These are phyloP conservation scores for Xylaria sp. DNA, from an alignment of 2,329 filamentous ascomycete species.

Conservation along the genomic window DNA sequence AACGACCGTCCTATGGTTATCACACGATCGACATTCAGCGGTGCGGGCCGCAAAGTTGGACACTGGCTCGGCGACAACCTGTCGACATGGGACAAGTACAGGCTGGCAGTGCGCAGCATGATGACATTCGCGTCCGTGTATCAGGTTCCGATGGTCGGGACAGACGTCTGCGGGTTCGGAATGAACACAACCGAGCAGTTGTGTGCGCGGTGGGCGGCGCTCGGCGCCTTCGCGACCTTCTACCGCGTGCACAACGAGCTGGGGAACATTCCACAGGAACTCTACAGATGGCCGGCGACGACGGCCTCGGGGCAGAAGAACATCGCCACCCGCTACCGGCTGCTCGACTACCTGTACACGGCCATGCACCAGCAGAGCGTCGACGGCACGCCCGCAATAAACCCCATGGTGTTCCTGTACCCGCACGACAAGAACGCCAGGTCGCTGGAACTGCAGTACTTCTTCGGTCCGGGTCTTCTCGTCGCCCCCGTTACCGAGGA, in stretches of 20 bases:
- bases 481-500: slow-evolving; percentile 59
- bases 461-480: slow-evolving; percentile 57
- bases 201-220: slow-evolving; percentile 78
- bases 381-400: slow-evolving; percentile 72
- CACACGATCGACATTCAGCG: slow-evolving; percentile 79
- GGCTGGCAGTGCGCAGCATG: slow-evolving; percentile 66
- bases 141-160: slow-evolving; percentile 74
- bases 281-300: slow-evolving; percentile 74
- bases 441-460: slow-evolving; percentile 58
- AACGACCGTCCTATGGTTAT: slow-evolving; percentile 74
- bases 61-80: slow-evolving; percentile 71
- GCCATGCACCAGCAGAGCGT: slow-evolving; percentile 69
- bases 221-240: slow-evolving; percentile 80
- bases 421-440: slow-evolving; percentile 58
- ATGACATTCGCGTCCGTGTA: slow-evolving; percentile 71
- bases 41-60: slow-evolving; percentile 72
- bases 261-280: slow-evolving; percentile 69
- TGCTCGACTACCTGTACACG: slow-evolving; percentile 81
- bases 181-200: slow-evolving; percentile 73
- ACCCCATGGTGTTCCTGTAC: slow-evolving; percentile 76
- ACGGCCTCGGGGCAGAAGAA: slow-evolving; percentile 70
- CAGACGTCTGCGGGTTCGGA: slow-evolving; percentile 82
- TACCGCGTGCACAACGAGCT: slow-evolving; percentile 77
- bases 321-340: slow-evolving; percentile 74
- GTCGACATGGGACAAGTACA: slow-evolving; percentile 68